Conservation (phyloP, 2,329 filamentous ascomycete species). For the Aspergillus ustus region DNA sequence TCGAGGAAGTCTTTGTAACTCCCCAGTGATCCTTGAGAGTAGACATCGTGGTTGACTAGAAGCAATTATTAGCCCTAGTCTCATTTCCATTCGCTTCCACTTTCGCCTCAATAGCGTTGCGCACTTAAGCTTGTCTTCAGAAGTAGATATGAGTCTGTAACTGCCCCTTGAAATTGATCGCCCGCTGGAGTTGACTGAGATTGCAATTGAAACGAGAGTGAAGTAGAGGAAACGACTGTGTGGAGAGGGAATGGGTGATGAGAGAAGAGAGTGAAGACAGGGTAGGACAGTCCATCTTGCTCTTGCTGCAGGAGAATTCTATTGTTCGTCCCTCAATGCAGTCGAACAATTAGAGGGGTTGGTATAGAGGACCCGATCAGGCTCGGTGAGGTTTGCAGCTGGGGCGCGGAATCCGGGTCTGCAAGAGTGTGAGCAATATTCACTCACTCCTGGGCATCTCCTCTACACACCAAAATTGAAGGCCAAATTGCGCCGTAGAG, state of each 20-base stretch:
- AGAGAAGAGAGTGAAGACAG: neutral
- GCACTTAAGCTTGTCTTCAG: neutral
- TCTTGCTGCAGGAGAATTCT: neutral
- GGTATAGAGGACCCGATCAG: conserved; percentile 20
- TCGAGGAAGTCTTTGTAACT: neutral
- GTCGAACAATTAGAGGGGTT: conserved; percentile 23
- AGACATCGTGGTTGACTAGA: neutral
- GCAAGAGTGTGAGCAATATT: conserved; percentile 13
- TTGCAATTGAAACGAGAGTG: neutral
- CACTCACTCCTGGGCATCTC: conserved; percentile 1
- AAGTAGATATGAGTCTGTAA: neutral
- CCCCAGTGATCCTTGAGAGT: neutral
- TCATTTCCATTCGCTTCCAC: neutral
- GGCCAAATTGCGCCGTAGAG: too few species aligned
- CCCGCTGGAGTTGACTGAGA: neutral
- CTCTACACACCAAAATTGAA: neutral
- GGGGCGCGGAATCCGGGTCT: neutral
- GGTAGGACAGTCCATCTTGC: conserved; percentile 7
- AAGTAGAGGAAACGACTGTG: neutral
- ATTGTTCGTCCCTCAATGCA: conserved; percentile 13
- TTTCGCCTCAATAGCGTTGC: neutral
- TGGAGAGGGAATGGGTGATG: neutral
- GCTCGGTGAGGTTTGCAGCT: neutral
- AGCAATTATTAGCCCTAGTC: neutral
- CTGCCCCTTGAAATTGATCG: neutral